Conservation (phyloP, 768 basidiomycete genomes). For the Gymnopilus dilepis region DNA sequence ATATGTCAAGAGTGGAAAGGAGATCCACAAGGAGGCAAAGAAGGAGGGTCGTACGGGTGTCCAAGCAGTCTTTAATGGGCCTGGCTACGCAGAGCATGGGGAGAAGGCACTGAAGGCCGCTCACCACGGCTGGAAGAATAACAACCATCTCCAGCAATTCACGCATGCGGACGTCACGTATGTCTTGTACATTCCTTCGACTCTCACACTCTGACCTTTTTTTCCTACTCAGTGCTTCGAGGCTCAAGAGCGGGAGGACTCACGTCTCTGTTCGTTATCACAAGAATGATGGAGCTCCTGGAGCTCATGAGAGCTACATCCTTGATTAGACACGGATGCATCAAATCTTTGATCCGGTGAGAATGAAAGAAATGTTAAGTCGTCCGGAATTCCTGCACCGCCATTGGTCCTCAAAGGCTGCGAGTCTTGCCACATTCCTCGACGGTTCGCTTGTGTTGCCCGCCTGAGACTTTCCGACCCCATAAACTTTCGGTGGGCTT, state of each 20-base stretch:
- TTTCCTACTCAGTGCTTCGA: neutral
- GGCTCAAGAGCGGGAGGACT: neutral
- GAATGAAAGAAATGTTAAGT: neutral
- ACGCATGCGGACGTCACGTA: conserved; percentile 13
- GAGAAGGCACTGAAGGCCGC: conserved; percentile 4
- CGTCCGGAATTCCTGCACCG: neutral
- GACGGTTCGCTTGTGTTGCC: too few species aligned
- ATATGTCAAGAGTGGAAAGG: conserved; percentile 5
- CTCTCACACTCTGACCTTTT: too few species aligned
- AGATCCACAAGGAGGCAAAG: neutral
- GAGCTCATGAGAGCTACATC: neutral
- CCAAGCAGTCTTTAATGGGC: neutral
- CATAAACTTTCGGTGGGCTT: too few species aligned
- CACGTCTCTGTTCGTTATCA: neutral
- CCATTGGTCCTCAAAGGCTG: too few species aligned
- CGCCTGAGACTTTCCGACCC: too few species aligned
- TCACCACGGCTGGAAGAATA: conserved; percentile 8
- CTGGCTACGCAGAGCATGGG: neutral
- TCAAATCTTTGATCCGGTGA: too few species aligned
- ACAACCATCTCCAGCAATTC: conserved; percentile 11
- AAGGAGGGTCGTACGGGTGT: conserved; percentile 4
- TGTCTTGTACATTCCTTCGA: neutral
- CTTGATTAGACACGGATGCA: neutral
- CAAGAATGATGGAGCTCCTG: neutral
- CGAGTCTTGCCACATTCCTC: too few species aligned